A percentile compares a stretch with the other conserved stretches of the same genome.
These are phyloP conservation scores for Exserohilum rostratum DNA, from an alignment of 2,329 filamentous ascomycete genomes.

Conservation along the genomic window DNA sequence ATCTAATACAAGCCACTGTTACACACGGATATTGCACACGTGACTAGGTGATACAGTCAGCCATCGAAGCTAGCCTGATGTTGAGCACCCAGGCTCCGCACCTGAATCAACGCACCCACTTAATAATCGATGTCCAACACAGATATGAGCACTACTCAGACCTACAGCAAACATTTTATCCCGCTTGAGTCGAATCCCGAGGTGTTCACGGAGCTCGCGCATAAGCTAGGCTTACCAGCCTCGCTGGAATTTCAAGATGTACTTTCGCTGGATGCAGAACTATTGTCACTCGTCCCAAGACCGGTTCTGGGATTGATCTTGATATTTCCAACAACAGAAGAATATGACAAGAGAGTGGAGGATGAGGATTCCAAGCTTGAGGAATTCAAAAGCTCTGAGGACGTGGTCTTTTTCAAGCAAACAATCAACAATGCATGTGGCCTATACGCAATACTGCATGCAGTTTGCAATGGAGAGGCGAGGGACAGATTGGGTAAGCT, in stretches of 20 bases:
- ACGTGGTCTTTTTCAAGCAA: slow-evolving; percentile 88
- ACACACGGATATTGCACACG: not conserved
- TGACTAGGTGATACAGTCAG: not conserved
- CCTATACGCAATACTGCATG: slow-evolving; percentile 85
- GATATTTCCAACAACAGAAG: slow-evolving; percentile 80
- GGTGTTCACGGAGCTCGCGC: slow-evolving; percentile 83
- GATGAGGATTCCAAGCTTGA: slow-evolving; percentile 68
- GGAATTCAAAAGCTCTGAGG: slow-evolving; percentile 71
- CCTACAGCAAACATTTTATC: slow-evolving; percentile 33
- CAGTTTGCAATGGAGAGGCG: slow-evolving; percentile 77
- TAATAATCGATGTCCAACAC: not conserved
- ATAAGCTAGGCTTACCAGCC: slow-evolving; percentile 77
- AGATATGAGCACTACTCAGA: not conserved
- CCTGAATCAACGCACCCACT: not conserved
- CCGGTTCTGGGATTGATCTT: slow-evolving; percentile 87
- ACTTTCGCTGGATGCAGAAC: slow-evolving; percentile 77
- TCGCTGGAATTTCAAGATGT: slow-evolving; percentile 83
- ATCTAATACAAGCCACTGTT: too few relatives aligned
- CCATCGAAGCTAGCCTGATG: not conserved
- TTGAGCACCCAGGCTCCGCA: not conserved
- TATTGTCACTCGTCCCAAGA: slow-evolving; percentile 82
- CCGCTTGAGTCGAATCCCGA: slow-evolving; percentile 75
- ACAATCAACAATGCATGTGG: slow-evolving; percentile 95
- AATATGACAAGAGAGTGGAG: slow-evolving; percentile 77
- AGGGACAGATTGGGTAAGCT: slow-evolving; percentile 63